A percentile compares a stretch with the other conserved stretches of the same genome.
Conservation (phyloP, 1,284 basidiomycete species). For the Ganoderma sinense region DNA sequence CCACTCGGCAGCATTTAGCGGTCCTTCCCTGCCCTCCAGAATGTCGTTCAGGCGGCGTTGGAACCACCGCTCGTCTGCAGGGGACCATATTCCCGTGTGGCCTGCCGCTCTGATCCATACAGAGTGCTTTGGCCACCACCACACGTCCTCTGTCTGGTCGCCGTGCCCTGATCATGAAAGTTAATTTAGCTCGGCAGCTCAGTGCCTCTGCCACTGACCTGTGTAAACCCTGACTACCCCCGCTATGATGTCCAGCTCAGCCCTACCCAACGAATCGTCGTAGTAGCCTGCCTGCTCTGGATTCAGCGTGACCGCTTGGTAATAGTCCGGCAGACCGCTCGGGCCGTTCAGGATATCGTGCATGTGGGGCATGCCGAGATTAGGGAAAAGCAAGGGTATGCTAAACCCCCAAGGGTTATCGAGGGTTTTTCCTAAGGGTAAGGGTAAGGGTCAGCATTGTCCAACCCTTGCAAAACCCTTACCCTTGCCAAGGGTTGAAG, state of each 20-base stretch:
- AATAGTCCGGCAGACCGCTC: not conserved
- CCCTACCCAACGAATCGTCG: not conserved
- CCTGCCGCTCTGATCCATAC: not conserved
- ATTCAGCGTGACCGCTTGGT: not conserved
- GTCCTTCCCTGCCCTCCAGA: not conserved
- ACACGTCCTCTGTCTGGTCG: not conserved
- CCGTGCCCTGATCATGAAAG: not conserved
- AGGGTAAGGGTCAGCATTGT: too few relatives aligned
- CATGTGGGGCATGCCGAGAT: not conserved
- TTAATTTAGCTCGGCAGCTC: not conserved
- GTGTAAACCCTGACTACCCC: not conserved
- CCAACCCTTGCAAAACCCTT: too few relatives aligned
- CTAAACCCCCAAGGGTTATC: too few relatives aligned
- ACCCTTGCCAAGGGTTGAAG: too few relatives aligned
- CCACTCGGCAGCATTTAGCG: not conserved
- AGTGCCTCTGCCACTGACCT: not conserved
- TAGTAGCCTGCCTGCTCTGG: not conserved
- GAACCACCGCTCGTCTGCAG: not conserved
- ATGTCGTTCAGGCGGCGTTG: not conserved
- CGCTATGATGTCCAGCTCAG: not conserved
- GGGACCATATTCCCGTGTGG: not conserved
- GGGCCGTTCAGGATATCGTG: not conserved
- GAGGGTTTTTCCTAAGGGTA: too few relatives aligned
- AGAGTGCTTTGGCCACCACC: not conserved
- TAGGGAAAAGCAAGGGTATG: too few relatives aligned